Evolutionary conservation across 2,329 filamentous ascomycete genomes (phyloP).

Genomic region (Trichoderma koningiopsis): DNA sequence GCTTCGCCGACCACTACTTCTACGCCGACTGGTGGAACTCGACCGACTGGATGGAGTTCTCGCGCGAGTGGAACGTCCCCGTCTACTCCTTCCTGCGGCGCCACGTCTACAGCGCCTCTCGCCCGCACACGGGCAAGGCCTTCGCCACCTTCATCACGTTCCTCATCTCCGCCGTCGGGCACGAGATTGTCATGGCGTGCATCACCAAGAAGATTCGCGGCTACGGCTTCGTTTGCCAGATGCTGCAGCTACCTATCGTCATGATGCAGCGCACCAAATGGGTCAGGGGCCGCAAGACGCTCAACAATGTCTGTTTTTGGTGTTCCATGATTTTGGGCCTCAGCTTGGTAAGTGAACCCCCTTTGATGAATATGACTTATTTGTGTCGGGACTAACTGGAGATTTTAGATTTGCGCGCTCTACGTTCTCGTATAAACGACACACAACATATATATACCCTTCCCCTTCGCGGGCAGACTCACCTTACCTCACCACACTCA

Average conservation of each 20-base stretch:
- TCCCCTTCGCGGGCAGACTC: not conserved
- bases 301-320: constrained; percentile 93
- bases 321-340: constrained; percentile 86
- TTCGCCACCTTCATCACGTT: constrained; percentile 90
- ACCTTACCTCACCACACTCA: not conserved
- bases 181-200: constrained; percentile 96
- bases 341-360: constrained; percentile 75
- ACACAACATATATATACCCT: no score
- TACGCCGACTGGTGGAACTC: constrained; percentile 79
- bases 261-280: constrained; percentile 80
- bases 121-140: constrained; percentile 72
- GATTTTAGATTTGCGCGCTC: constrained; percentile 52
- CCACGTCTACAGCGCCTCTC: constrained; percentile 87
- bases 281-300: constrained; percentile 71
- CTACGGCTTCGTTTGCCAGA: constrained; percentile 92
- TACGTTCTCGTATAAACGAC: constrained; percentile 51
- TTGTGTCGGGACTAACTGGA: not conserved
- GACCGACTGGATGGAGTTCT: constrained; percentile 94
- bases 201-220: constrained; percentile 96
- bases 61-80: constrained; percentile 94
- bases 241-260: constrained; percentile 96
- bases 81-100: constrained; percentile 93
- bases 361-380: no score
- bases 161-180: constrained; percentile 82
- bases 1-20: constrained; percentile 92